phyloP scores from a whole-genome alignment of 768 basidiomycete genomes.

The Lactifluus rugatus region DNA sequence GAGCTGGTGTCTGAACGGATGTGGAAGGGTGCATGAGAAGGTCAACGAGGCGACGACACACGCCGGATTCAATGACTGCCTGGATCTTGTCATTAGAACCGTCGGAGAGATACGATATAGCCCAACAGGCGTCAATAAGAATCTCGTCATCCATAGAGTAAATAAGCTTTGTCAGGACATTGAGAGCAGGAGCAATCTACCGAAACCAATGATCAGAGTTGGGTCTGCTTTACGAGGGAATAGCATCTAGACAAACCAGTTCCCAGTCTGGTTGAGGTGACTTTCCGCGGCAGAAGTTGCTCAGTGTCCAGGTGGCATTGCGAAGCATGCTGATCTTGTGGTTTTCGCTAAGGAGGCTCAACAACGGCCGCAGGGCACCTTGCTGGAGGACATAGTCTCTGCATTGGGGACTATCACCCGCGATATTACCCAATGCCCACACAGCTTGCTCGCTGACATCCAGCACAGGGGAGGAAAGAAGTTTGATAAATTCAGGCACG shows the following conservation, averaged over 20 bases:
- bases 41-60: constrained; percentile 95
- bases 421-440: constrained; percentile 99
- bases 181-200: constrained; percentile 93
- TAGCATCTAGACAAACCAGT: constrained; percentile 45
- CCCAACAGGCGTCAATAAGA: constrained; percentile 99
- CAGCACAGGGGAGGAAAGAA: constrained; percentile 85
- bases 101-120: constrained; percentile 97
- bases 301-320: constrained; percentile 98
- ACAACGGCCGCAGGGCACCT: constrained; percentile 86
- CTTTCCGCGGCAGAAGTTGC: constrained; percentile 99
- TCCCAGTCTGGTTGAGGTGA: constrained; percentile 98
- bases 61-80: constrained; percentile 97
- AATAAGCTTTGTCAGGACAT: constrained; percentile 95
- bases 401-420: constrained; percentile 96
- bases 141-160: constrained; percentile 99
- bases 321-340: constrained; percentile 98
- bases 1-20: constrained; percentile 95
- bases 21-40: constrained; percentile 91
- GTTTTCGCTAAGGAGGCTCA: constrained; percentile 85
- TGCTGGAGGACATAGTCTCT: constrained; percentile 92
- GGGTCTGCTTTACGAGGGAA: constrained; percentile 1
- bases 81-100: constrained; percentile 99
- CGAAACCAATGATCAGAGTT: constrained; percentile 18
- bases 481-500: constrained; percentile 94
- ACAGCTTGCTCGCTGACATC: constrained; percentile 99